These are phyloP conservation scores for Rhodocollybia butyracea DNA, from an alignment of 768 basidiomycete genomes.

Conservation along the genomic window DNA sequence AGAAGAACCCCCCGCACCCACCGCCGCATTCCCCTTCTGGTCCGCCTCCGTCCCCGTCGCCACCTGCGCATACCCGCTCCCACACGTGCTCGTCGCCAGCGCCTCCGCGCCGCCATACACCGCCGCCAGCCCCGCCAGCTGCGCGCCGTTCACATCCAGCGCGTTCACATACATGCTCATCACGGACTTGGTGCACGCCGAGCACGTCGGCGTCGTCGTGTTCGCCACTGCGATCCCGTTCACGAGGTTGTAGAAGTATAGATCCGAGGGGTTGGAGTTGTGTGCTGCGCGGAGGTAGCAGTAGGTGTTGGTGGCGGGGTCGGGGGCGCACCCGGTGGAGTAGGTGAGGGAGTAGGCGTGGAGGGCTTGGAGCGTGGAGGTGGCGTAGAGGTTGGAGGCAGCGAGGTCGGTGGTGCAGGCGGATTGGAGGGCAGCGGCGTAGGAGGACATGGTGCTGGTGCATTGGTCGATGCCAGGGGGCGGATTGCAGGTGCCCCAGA, in stretches of 20 bases:
- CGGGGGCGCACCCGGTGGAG: conserved; percentile 53
- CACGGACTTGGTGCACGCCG: conserved; percentile 56
- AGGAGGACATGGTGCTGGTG: conserved; percentile 63
- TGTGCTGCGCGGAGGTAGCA: conserved; percentile 70
- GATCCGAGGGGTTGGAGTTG: conserved; percentile 55
- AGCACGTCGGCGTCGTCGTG: conserved; percentile 52
- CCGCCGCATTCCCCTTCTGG: background rate
- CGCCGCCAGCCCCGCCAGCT: conserved; percentile 30
- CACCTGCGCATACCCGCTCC: conserved; percentile 41
- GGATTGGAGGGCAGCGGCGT: conserved; percentile 42
- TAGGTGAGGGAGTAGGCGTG: conserved; percentile 62
- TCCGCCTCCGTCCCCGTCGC: background rate
- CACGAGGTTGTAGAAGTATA: conserved; percentile 72
- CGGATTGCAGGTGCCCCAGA: conserved; percentile 85
- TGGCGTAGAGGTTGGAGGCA: conserved; percentile 47
- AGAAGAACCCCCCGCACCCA: background rate
- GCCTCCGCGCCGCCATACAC: conserved; percentile 50
- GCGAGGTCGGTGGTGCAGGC: conserved; percentile 57
- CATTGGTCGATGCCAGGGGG: conserved; percentile 46
- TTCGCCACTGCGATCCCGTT: conserved; percentile 54
- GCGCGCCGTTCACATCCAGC: conserved; percentile 31
- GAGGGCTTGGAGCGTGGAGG: conserved; percentile 59
- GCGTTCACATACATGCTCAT: conserved; percentile 53
- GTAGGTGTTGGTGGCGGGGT: conserved; percentile 60
- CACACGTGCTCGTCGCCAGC: conserved; percentile 47